Conservation (phyloP, 495 filamentous ascomycete species). For the Lasiosphaeria ovina region DNA sequence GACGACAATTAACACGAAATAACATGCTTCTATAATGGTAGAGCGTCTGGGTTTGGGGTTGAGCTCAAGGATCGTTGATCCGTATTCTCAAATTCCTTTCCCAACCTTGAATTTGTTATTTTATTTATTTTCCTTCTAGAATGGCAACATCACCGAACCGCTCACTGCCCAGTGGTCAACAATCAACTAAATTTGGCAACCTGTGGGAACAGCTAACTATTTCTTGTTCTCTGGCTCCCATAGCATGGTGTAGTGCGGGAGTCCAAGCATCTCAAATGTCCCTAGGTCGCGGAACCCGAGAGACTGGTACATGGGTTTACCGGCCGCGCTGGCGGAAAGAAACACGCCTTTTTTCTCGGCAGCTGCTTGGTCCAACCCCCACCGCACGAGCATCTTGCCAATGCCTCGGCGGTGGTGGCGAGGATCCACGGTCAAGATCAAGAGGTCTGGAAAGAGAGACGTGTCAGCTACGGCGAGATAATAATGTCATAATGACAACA, state of each 20-base stretch:
- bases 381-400: slow-evolving; percentile 24
- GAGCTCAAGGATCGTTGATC: no score
- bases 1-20: no score
- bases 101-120: no score
- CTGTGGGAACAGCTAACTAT: not conserved
- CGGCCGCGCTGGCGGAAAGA: slow-evolving; percentile 20
- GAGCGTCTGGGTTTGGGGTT: no score
- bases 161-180: no score
- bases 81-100: no score
- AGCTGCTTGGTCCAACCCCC: slow-evolving; percentile 21
- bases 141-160: no score
- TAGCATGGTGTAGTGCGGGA: slow-evolving; percentile 19
- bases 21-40: no score
- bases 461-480: not conserved
- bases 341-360: slow-evolving; percentile 15
- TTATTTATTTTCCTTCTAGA: no score
- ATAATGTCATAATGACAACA: not conserved
- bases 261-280: not conserved
- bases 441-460: slow-evolving; percentile 15
- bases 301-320: slow-evolving; percentile 18
- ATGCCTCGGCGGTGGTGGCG: slow-evolving; percentile 25
- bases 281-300: slow-evolving; percentile 19
- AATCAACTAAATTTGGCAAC: no score
- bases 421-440: slow-evolving; percentile 22
- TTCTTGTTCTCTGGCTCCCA: slow-evolving; percentile 12